Base-by-base conservation (phyloP, 2,329 filamentous ascomycete species). In the Onygenales sp. region DNA sequence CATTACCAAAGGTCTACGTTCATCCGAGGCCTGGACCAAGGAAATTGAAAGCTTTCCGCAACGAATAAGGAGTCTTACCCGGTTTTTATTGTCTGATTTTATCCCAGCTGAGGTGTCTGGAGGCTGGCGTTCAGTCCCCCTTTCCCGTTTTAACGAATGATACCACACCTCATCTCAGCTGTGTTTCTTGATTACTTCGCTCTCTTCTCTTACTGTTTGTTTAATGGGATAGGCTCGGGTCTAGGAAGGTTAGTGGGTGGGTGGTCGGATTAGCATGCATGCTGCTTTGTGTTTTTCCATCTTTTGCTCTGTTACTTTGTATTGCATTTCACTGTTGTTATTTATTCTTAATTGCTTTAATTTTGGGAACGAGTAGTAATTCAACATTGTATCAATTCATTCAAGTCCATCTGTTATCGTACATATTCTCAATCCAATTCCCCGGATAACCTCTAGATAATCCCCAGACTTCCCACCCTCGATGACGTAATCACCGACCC, bases 121-220 rank as follows among this genome's bases (percentile, higher is more conserved):
- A 45, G 41, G 50, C 50, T 14, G 41, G 32, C 27, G 50, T 42
- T 42, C 11, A 27, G 5, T 51, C 7, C 39, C 36, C 13, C 4
- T 43, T n/a, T 33, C 21, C 21, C 21, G 21, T 51, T 36, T 45
- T n/a, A 14, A 45, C 38, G 41, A 43, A 52, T 45, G 50, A 52
- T 45, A 51, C 50, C 41, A 45, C 17, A 32, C 32, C 50, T 31
- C 33, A 4, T 7, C 44, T 36, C 36, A 27, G 13, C 14, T 45
- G 21, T 27, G 21, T 45, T 51, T 38, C 13, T 45, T 31, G 17
- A n/a, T 13, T 45, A 9, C 39, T 45, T 44, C 7, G 17, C 5
- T 27, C 41, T 38, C 33, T 43, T 17, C 27, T 35, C 43, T n/a
- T 43, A 32, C 14, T 38, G 14, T 3, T 27, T 39, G 39, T 46